Base-by-base conservation (phyloP, 768 basidiomycete genomes). In the Amanita rimosa region DNA sequence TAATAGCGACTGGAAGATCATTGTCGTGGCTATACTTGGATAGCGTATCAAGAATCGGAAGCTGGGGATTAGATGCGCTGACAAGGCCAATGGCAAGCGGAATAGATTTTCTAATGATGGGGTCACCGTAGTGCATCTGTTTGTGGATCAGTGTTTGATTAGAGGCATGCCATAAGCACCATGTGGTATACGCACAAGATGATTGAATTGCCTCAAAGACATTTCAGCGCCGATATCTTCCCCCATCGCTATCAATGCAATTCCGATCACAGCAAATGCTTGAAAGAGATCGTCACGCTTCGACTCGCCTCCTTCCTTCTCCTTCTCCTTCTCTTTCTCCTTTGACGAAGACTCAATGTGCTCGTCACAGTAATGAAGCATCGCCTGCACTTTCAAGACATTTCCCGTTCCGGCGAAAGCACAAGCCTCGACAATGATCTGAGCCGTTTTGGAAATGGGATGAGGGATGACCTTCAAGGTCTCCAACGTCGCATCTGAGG, bases 21-120 rank as follows among this genome's bases (percentile, higher is more conserved):
- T 88, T 93, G 71, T 99, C 95, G 70, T 99, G 96, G 52, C 91
- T 95, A 69, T 99, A 99, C 65, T 95, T 95, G 5, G 95, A 98
- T 10, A 99, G 80, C 0, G 93, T 97, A 63, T 99, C 96, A 54
- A 99, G 82, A 54, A 99, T 85, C 34, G 85, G 76, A 4, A 98
- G 75, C 67, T 91, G 88, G 10, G 96, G 96, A 65, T 98, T 98
- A 33, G 96, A 99, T 29, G 92, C 81, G 64, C 85, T 93, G 64
- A 97, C 79, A 49, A 98, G 81, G 51, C 91, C 95, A 44, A 99
- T 84, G 13, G 95, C 96, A 14, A 99, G 81, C 16, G 96, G 96
- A 21, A 99, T 83, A 2, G 86, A 73, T 73, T 89, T 90, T 27
- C 96, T 85, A 57, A 98, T 90, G 55, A 80, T 69, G 4, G 92